These are phyloP conservation scores for Yamadazyma insecticola DNA, from an alignment of 805 yeast species.

Conservation along the genomic window DNA sequence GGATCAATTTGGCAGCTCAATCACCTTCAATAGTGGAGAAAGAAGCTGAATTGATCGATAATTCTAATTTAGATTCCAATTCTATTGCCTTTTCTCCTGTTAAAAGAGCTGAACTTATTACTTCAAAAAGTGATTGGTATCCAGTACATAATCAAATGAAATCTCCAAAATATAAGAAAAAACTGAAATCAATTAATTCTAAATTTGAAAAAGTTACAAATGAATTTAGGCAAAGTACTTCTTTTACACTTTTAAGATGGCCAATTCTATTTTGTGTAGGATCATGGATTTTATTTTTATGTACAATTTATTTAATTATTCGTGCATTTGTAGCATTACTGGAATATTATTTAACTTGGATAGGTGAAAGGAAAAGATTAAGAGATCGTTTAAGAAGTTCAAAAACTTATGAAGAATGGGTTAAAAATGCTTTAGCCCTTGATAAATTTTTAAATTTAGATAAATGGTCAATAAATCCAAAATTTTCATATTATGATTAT, in stretches of 20 bases:
- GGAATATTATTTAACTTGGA: slow-evolving; percentile 58
- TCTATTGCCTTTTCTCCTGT: slow-evolving; percentile 3
- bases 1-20: too few species aligned
- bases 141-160: slow-evolving; percentile 12
- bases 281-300: slow-evolving; percentile 50
- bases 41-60: neutral
- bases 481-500: slow-evolving; percentile 66
- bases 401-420: slow-evolving; percentile 57
- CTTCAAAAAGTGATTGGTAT: slow-evolving; percentile 27
- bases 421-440: slow-evolving; percentile 48
- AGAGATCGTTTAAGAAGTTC: slow-evolving; percentile 48
- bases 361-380: slow-evolving; percentile 49
- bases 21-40: too few species aligned
- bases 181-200: slow-evolving; percentile 4
- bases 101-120: slow-evolving; percentile 11
- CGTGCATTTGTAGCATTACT: slow-evolving; percentile 59
- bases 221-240: slow-evolving; percentile 31
- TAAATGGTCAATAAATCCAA: slow-evolving; percentile 58
- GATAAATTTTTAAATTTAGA: slow-evolving; percentile 58
- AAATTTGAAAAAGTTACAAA: slow-evolving; percentile 16
- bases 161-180: slow-evolving; percentile 7
- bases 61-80: neutral
- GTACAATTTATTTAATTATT: slow-evolving; percentile 46
- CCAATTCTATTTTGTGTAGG: slow-evolving; percentile 54
- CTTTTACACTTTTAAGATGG: slow-evolving; percentile 51